Evolutionary conservation across 495 filamentous ascomycete species (phyloP), one percentile per base, ranked within the genome.

Genomic region (Bacidia rubella): DNA sequence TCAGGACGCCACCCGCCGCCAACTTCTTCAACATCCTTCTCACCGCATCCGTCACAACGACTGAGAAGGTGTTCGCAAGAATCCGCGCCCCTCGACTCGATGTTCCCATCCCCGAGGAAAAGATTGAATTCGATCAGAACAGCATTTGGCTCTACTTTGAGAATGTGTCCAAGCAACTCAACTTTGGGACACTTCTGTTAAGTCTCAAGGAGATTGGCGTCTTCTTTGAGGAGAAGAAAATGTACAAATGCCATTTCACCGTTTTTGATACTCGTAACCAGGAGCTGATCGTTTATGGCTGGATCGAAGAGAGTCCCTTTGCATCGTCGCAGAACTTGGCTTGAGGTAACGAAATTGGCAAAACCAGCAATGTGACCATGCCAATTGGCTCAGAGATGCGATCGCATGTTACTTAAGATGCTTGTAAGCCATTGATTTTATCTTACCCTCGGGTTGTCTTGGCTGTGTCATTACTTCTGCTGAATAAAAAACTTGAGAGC

Each of bases 191-290:
- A 2, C 26, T 50, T 21, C 47, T 50, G n/a, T 26, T 32, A 22
- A 50, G 26, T n/a, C 32, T 50, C n/a, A 25, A 50, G 20, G 29
- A 17, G 32, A 38, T 50, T 38, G 47, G 47, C 27, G 3, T 21
- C 10, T 50, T 50, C n/a, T 50, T 29, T n/a, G 12, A 25, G 3
- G 10, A 38, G 27, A 2, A 32, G 38, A 22, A 38, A 5, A 50
- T 19, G 25, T 17, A 19, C 47, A 50, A 38, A 21, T 17, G 12
- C 47, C 24, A 35, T 21, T 50, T 50, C 17, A 3, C 12, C 0
- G 47, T 50, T 15, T 35, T 35, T 9, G 3, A 50, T 1, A 32
- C 19, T 5, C 3, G 4, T 15, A 25, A 12, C 2, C 4, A 19
- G 11, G n/a, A n/a, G 26, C 4, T 11, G n/a, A 20, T 50, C 19